A percentile compares a stretch with the other conserved stretches of the same genome.
These are phyloP conservation scores for Trichoderma parareesei DNA, from an alignment of 495 filamentous ascomycete genomes.

Conservation along the genomic window DNA sequence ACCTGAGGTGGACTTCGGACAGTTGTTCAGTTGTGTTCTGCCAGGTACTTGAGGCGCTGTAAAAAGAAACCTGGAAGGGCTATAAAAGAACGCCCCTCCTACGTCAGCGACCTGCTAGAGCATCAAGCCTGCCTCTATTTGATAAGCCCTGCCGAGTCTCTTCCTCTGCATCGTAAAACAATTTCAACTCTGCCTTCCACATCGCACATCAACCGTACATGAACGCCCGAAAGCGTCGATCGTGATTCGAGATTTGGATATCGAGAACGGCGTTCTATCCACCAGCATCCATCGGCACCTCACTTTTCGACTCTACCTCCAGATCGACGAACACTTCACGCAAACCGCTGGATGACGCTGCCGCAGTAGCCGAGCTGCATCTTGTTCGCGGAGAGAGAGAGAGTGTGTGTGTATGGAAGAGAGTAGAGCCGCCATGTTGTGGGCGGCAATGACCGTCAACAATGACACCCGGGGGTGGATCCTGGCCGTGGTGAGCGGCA, in stretches of 20 bases:
- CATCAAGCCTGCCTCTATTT: neutral
- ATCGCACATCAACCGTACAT: too few species aligned
- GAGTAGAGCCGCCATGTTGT: slow-evolving; percentile 24
- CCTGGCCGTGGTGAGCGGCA: slow-evolving; percentile 75
- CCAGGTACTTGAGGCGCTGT: too few species aligned
- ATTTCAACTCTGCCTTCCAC: too few species aligned
- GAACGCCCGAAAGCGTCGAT: too few species aligned
- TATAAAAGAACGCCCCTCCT: neutral
- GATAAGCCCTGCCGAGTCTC: too few species aligned
- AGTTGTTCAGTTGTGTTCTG: too few species aligned
- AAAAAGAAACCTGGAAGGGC: too few species aligned
- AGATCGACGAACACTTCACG: neutral
- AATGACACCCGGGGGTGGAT: slow-evolving; percentile 94
- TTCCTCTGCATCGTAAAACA: too few species aligned
- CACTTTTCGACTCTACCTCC: too few species aligned
- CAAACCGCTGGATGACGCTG: neutral
- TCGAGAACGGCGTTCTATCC: neutral
- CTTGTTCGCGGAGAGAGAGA: neutral
- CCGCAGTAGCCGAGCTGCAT: neutral
- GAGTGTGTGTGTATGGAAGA: too few species aligned
- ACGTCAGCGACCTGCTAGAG: neutral
- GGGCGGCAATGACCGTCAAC: slow-evolving; percentile 34
- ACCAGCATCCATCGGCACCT: neutral
- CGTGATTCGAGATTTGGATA: too few species aligned
- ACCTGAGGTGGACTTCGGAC: too few species aligned